phyloP scores from a whole-genome alignment of 129 eudicot genomes.

The Flaveria robusta region DNA sequence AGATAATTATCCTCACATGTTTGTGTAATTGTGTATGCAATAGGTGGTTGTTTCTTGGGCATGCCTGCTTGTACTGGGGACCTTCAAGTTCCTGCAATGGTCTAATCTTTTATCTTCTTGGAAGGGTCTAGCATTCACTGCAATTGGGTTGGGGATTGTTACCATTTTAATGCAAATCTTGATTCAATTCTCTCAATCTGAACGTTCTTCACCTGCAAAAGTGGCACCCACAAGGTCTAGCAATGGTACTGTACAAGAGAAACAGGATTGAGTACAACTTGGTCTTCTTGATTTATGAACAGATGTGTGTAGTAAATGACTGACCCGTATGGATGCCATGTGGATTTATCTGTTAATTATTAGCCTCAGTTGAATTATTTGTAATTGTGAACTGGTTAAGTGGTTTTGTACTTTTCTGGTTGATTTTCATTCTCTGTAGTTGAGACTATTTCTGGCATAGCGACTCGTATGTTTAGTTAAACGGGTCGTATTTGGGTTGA shows the following conservation, averaged over 20 bases:
- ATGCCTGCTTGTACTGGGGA: conserved; percentile 48
- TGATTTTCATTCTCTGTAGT: conserved; percentile 14
- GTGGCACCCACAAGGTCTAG: conserved; percentile 50
- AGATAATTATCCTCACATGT: not conserved
- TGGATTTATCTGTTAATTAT: conserved; percentile 25
- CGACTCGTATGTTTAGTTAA: not conserved
- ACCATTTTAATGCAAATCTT: conserved; percentile 77
- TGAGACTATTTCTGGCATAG: too few relatives aligned
- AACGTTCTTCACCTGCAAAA: conserved; percentile 73
- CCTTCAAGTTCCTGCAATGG: conserved; percentile 61
- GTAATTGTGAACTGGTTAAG: conserved; percentile 1
- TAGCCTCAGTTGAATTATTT: conserved; percentile 32
- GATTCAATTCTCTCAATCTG: conserved; percentile 82
- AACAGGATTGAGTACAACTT: conserved; percentile 38
- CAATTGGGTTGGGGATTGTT: conserved; percentile 46
- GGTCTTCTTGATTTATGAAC: conserved; percentile 26
- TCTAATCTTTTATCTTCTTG: conserved; percentile 72
- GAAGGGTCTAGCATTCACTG: conserved; percentile 69
- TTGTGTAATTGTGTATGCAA: conserved; percentile 27
- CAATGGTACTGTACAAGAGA: conserved; percentile 34
- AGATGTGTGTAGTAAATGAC: conserved; percentile 40
- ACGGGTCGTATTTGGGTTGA: not conserved
- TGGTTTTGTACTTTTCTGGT: not conserved
- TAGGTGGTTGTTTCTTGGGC: conserved; percentile 83
- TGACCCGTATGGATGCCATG: conserved; percentile 1